Evolutionary conservation across 2,329 filamentous ascomycete genomes (phyloP).

Genomic region (Herpotrichia juniperi): DNA sequence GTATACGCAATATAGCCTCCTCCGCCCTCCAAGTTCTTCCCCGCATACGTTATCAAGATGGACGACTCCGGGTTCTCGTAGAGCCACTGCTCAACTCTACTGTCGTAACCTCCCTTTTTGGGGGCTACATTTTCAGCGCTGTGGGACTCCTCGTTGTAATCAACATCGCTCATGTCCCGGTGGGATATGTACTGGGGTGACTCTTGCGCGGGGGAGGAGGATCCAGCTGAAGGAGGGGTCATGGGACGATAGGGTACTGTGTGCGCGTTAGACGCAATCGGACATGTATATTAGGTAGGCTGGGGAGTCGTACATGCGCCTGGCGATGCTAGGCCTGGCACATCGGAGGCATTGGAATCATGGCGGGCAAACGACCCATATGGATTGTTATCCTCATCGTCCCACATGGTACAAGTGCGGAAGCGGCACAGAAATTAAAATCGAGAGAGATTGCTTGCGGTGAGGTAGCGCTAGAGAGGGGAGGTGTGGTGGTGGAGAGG

Average conservation of each 20-base stretch:
- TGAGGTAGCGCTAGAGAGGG: background rate
- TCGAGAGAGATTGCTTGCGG: background rate
- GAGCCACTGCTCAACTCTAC: conserved; percentile 94
- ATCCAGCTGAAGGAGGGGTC: conserved; percentile 70
- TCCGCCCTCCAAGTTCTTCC: conserved; percentile 91
- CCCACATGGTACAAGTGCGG: conserved; percentile 74
- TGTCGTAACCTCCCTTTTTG: conserved; percentile 89
- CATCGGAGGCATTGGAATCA: conserved; percentile 76
- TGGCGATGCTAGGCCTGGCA: conserved; percentile 47
- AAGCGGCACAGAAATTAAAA: background rate
- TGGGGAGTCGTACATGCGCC: conserved; percentile 40
- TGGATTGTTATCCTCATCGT: conserved; percentile 98
- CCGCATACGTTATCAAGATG: conserved; percentile 91
- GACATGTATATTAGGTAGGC: background rate
- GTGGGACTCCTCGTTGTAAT: conserved; percentile 60
- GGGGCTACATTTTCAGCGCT: conserved; percentile 57
- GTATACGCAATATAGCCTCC: conserved; percentile 97
- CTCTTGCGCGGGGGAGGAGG: conserved; percentile 72
- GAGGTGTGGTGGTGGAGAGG: background rate
- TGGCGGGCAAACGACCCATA: conserved; percentile 93
- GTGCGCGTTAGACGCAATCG: conserved; percentile 11
- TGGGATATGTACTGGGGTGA: conserved; percentile 63
- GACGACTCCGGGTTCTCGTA: conserved; percentile 91
- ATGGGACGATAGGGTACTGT: conserved; percentile 58
- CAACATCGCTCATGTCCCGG: conserved; percentile 64